Evolutionary conservation across 495 filamentous ascomycete species (phyloP).

Genomic region (Trichoderma reesei): DNA sequence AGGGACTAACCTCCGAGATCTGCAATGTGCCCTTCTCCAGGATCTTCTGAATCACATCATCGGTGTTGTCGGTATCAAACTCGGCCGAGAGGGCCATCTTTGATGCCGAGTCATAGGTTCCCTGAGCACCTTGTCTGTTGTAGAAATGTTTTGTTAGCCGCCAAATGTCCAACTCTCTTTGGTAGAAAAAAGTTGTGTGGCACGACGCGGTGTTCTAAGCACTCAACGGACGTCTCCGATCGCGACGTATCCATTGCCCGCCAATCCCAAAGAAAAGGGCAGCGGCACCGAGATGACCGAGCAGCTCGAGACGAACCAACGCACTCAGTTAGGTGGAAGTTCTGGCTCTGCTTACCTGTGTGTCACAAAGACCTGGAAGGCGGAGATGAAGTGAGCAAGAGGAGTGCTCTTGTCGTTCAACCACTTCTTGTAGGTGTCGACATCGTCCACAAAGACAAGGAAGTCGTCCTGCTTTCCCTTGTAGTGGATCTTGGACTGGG

Average conservation of each 20-base stretch:
- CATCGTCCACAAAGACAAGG: constrained; percentile 76
- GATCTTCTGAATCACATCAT: constrained; percentile 70
- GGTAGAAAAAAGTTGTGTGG: too few species aligned
- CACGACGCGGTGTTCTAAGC: too few species aligned
- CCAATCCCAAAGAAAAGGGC: too few species aligned
- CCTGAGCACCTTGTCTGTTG: constrained; percentile 75
- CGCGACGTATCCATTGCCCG: too few species aligned
- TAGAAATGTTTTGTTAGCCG: constrained; percentile 15
- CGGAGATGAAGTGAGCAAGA: constrained; percentile 72
- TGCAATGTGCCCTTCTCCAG: constrained; percentile 66
- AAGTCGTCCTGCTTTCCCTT: constrained; percentile 82
- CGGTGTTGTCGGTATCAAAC: constrained; percentile 71
- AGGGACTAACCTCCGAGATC: constrained; percentile 49
- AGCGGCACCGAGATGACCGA: too few species aligned
- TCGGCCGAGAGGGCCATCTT: constrained; percentile 68
- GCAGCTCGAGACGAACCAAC: too few species aligned
- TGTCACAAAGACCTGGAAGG: constrained; percentile 84
- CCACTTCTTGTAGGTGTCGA: constrained; percentile 68
- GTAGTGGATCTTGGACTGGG: constrained; percentile 75
- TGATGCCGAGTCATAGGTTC: constrained; percentile 64
- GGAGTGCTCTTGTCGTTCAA: constrained; percentile 67
- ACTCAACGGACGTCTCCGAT: not conserved
- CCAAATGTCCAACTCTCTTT: constrained; percentile 6
- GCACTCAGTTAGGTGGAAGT: too few species aligned
- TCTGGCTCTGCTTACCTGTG: too few species aligned